phyloP scores from a whole-genome alignment of 2,329 filamentous ascomycete genomes.

The Monosporascus sp. region DNA sequence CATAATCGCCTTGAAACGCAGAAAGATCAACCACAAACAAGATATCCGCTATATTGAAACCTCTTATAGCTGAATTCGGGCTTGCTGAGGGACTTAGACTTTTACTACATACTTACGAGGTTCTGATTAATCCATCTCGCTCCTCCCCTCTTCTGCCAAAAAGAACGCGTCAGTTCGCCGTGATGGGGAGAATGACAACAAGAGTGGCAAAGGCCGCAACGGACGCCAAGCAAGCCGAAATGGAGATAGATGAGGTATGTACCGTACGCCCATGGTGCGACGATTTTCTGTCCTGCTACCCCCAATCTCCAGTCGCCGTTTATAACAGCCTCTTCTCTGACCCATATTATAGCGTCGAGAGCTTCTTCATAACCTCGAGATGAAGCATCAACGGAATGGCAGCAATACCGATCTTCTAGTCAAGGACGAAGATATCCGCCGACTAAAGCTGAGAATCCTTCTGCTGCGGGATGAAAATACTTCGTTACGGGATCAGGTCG shows the following conservation, averaged over 20 bases:
- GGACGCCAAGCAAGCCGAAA: slow-evolving; percentile 26
- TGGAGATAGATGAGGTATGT: slow-evolving; percentile 32
- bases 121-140: neutral
- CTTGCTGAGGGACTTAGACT: neutral
- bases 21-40: neutral
- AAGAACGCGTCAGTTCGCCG: slow-evolving; percentile 12
- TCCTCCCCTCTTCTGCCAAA: neutral
- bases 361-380: slow-evolving; percentile 54
- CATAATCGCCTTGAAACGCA: neutral
- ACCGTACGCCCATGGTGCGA: neutral
- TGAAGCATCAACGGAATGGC: slow-evolving; percentile 60
- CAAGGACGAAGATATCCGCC: slow-evolving; percentile 70
- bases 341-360: slow-evolving; percentile 34
- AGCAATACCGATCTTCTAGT: slow-evolving; percentile 62
- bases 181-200: slow-evolving; percentile 12
- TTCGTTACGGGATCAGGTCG: slow-evolving; percentile 57
- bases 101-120: neutral
- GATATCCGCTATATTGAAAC: neutral
- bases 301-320: neutral
- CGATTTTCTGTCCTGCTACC: neutral
- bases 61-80: neutral
- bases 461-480: slow-evolving; percentile 72
- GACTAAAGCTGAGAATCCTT: slow-evolving; percentile 62
- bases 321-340: slow-evolving; percentile 1
- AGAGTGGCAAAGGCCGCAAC: slow-evolving; percentile 20